phyloP scores from a whole-genome alignment of 345 rosid species.

The Brassica rapa region DNA sequence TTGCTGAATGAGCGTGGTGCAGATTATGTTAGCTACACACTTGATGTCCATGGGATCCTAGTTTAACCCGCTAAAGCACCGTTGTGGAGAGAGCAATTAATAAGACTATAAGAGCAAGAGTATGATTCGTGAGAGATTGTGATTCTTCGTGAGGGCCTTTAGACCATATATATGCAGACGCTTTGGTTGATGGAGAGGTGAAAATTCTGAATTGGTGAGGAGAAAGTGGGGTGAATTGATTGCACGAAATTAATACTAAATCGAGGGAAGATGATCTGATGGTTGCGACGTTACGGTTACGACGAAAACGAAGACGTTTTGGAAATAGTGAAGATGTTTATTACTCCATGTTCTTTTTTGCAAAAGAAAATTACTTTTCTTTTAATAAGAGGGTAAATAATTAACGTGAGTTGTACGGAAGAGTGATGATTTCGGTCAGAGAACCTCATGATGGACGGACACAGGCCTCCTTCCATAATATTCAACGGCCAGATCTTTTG shows the following conservation, averaged over 20 bases:
- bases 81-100: too few relatives aligned
- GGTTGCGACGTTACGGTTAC: too few relatives aligned
- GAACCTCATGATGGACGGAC: constrained; percentile 39
- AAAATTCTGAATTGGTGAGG: neutral
- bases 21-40: neutral
- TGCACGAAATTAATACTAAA: too few relatives aligned
- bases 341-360: too few relatives aligned
- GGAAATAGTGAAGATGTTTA: too few relatives aligned
- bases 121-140: too few relatives aligned
- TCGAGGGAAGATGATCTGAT: too few relatives aligned
- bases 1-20: neutral
- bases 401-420: constrained; percentile 39
- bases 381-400: neutral
- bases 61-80: neutral
- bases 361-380: too few relatives aligned
- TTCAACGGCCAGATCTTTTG: constrained; percentile 43
- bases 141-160: neutral
- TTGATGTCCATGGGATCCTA: neutral
- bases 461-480: constrained; percentile 24
- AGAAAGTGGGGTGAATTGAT: too few relatives aligned
- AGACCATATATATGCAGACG: neutral
- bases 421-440: constrained; percentile 40
- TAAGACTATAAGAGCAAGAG: too few relatives aligned
- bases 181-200: neutral
- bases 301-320: too few relatives aligned